Evolutionary conservation across 495 filamentous ascomycete genomes (phyloP).

Genomic region (Hypoxylon fragiforme): DNA sequence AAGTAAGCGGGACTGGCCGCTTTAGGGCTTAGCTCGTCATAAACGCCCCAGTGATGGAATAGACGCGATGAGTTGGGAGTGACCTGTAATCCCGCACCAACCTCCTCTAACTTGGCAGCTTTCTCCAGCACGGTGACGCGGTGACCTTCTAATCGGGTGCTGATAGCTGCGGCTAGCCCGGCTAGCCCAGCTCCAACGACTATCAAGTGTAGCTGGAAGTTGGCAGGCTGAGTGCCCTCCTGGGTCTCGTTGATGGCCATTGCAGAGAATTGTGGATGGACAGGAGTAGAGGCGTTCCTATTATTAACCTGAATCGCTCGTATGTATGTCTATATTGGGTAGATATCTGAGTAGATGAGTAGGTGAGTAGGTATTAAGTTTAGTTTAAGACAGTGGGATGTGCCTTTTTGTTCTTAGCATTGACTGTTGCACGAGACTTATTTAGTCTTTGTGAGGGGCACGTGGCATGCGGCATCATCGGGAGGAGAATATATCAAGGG

Average conservation of each 20-base stretch:
- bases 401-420: too few species aligned
- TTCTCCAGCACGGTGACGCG: slow-evolving; percentile 32
- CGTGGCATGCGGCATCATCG: too few species aligned
- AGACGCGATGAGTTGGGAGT: slow-evolving; percentile 61
- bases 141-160: slow-evolving; percentile 34
- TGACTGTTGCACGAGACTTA: too few species aligned
- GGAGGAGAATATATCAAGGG: too few species aligned
- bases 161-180: slow-evolving; percentile 50
- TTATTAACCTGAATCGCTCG: background rate
- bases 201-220: slow-evolving; percentile 38
- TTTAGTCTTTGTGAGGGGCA: too few species aligned
- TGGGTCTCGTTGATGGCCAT: slow-evolving; percentile 5
- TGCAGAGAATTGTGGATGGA: background rate
- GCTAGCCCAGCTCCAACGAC: slow-evolving; percentile 53
- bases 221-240: background rate
- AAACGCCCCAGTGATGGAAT: slow-evolving; percentile 57
- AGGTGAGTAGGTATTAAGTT: too few species aligned
- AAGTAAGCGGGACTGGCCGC: slow-evolving; percentile 58
- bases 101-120: slow-evolving; percentile 23
- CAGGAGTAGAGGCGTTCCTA: background rate
- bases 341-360: too few species aligned
- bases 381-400: too few species aligned
- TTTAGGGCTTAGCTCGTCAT: slow-evolving; percentile 45
- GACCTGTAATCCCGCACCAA: slow-evolving; percentile 58
- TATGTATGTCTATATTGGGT: too few species aligned